These are phyloP conservation scores for Coniferiporia sulphurascens DNA, from an alignment of 1,284 basidiomycete species.

Conservation along the genomic window DNA sequence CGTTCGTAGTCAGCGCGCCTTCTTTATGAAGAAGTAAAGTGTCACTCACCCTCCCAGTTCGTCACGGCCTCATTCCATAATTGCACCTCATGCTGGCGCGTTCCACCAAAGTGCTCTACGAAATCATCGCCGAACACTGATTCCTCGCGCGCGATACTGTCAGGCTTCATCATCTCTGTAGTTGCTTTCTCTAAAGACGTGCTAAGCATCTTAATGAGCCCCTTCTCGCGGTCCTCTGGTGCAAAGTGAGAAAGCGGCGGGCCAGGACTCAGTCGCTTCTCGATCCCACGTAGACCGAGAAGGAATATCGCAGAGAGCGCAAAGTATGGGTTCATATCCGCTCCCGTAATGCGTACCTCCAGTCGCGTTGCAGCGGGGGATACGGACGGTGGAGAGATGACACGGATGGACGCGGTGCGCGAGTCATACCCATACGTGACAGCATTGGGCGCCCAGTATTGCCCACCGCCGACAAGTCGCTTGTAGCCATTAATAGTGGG, in stretches of 20 bases:
- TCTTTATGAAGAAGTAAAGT: slow-evolving; percentile 4
- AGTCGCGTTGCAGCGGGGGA: slow-evolving; percentile 78
- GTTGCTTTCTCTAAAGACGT: slow-evolving; percentile 78
- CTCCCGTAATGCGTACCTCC: slow-evolving; percentile 92
- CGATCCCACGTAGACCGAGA: slow-evolving; percentile 83
- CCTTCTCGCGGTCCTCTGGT: slow-evolving; percentile 50
- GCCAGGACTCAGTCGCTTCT: slow-evolving; percentile 63
- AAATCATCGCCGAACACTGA: slow-evolving; percentile 80
- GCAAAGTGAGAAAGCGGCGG: slow-evolving; percentile 65
- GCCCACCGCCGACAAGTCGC: slow-evolving; percentile 89
- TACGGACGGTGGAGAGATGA: slow-evolving; percentile 86
- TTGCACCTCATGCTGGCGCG: slow-evolving; percentile 83
- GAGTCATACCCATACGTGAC: slow-evolving; percentile 95
- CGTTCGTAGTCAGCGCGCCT: slow-evolving; percentile 9
- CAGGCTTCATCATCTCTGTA: slow-evolving; percentile 68
- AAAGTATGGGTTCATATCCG: slow-evolving; percentile 93
- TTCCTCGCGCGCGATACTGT: slow-evolving; percentile 76
- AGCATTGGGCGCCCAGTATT: slow-evolving; percentile 93
- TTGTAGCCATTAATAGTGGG: slow-evolving; percentile 98
- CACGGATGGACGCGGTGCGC: slow-evolving; percentile 84
- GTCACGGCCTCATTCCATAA: slow-evolving; percentile 89
- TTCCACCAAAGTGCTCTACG: slow-evolving; percentile 92
- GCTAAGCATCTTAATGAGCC: slow-evolving; percentile 69
- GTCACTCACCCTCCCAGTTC: slow-evolving; percentile 80
- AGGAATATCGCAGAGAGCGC: slow-evolving; percentile 84